Evolutionary conservation across 1,284 basidiomycete species (phyloP).

Genomic region (Hortiboletus rubellus): DNA sequence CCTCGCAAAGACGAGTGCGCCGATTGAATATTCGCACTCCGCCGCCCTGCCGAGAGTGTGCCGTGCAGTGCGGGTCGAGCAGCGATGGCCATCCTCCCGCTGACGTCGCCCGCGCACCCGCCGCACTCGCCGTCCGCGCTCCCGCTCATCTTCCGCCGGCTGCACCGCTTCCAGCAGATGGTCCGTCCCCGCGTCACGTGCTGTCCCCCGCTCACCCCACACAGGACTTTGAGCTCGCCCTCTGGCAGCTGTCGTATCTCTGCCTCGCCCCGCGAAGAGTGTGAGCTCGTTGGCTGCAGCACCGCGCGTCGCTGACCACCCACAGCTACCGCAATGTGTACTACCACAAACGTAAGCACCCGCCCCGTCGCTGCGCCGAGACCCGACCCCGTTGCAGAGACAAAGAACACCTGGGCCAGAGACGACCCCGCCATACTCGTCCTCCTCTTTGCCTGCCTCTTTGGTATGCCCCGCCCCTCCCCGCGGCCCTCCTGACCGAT

Average conservation of each 20-base stretch:
- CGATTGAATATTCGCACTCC: slow-evolving; percentile 28
- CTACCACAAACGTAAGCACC: slow-evolving; percentile 76
- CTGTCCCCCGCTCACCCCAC: background rate
- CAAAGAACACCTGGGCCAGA: slow-evolving; percentile 97
- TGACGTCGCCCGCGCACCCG: slow-evolving; percentile 42
- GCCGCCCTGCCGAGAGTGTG: slow-evolving; percentile 33
- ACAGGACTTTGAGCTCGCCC: slow-evolving; percentile 93
- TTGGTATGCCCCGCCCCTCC: slow-evolving; percentile 46
- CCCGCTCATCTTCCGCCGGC: slow-evolving; percentile 74
- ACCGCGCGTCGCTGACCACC: slow-evolving; percentile 14
- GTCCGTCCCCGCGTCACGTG: slow-evolving; percentile 40
- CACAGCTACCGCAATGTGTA: slow-evolving; percentile 85
- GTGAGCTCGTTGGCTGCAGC: slow-evolving; percentile 49
- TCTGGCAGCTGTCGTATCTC: slow-evolving; percentile 91
- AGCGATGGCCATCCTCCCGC: slow-evolving; percentile 58
- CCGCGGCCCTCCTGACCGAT: background rate
- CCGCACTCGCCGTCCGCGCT: slow-evolving; percentile 36
- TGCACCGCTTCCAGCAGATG: slow-evolving; percentile 86
- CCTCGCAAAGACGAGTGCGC: slow-evolving; percentile 25
- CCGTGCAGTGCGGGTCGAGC: slow-evolving; percentile 41
- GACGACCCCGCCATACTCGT: slow-evolving; percentile 94
- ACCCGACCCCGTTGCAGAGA: slow-evolving; percentile 55
- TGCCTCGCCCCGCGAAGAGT: slow-evolving; percentile 89
- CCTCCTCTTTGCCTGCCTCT: slow-evolving; percentile 75
- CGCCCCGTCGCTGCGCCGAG: background rate